A percentile compares a stretch with the other conserved stretches of the same genome.
Evolutionary conservation across 768 basidiomycete species (phyloP).

Genomic region (Brasilioporus rufonigricans): DNA sequence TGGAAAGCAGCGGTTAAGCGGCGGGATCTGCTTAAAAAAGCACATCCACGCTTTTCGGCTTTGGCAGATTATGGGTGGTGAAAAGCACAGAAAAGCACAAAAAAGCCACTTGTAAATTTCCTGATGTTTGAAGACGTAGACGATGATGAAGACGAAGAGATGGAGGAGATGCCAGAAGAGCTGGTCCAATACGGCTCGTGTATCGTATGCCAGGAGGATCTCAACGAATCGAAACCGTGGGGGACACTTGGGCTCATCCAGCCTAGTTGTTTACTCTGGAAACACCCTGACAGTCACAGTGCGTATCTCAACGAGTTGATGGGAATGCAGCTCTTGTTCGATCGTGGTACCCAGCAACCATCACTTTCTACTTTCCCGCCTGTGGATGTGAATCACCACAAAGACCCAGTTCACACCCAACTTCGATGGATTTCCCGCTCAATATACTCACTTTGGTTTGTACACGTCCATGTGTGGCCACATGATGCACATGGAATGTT

Average conservation of each 20-base stretch:
- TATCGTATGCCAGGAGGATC: conserved; percentile 96
- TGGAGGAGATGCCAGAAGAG: conserved; percentile 43
- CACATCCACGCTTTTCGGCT: too few relatives aligned
- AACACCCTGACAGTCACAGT: conserved; percentile 64
- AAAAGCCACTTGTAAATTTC: too few relatives aligned
- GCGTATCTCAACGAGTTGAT: conserved; percentile 72
- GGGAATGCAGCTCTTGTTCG: conserved; percentile 59
- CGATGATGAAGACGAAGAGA: conserved; percentile 57
- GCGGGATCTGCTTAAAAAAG: too few relatives aligned
- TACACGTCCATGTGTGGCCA: conserved; percentile 90
- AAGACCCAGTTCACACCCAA: conserved; percentile 48
- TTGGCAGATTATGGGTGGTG: too few relatives aligned
- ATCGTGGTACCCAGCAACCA: conserved; percentile 40
- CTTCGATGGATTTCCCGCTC: conserved; percentile 72
- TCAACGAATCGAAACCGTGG: conserved; percentile 69
- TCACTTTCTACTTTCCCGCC: conserved; percentile 37
- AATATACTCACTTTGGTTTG: conserved; percentile 79
- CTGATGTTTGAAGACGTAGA: conserved; percentile 78
- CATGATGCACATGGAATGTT: conserved; percentile 96
- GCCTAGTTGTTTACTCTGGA: conserved; percentile 80
- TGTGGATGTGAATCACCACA: conserved; percentile 19
- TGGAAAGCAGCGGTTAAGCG: too few relatives aligned
- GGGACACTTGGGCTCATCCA: conserved; percentile 87
- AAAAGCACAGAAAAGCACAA: too few relatives aligned
- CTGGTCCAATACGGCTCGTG: conserved; percentile 80